Evolutionary conservation across 2,329 filamentous ascomycete genomes (phyloP).

Genomic region (Aspergillus hiratsukae): DNA sequence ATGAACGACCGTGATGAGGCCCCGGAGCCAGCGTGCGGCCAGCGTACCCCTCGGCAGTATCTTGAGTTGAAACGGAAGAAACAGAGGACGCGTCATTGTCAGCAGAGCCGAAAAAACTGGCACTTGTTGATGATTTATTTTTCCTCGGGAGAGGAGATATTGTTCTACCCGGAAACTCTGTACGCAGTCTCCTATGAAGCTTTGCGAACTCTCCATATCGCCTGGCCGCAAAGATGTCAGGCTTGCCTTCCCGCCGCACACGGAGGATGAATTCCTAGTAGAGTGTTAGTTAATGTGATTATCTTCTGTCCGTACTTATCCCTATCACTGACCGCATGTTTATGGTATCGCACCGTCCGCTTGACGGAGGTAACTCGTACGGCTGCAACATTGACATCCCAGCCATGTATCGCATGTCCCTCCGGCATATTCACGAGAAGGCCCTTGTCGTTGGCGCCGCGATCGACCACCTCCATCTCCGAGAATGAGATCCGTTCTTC

Average conservation of each 20-base stretch:
- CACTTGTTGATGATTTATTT: slow-evolving; percentile 74
- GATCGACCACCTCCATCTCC: slow-evolving; percentile 93
- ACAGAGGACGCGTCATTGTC: slow-evolving; percentile 74
- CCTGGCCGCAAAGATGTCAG: slow-evolving; percentile 74
- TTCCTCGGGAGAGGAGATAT: slow-evolving; percentile 83
- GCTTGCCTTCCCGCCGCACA: slow-evolving; percentile 70
- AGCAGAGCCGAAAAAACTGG: slow-evolving; percentile 53
- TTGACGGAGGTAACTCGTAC: slow-evolving; percentile 77
- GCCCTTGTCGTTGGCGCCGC: slow-evolving; percentile 85
- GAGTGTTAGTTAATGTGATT: slow-evolving; percentile 2
- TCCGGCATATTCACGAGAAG: slow-evolving; percentile 82
- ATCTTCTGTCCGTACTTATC: background rate
- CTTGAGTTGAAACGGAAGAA: slow-evolving; percentile 71
- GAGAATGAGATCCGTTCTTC: slow-evolving; percentile 96
- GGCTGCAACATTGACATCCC: slow-evolving; percentile 93
- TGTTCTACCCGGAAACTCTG: slow-evolving; percentile 86
- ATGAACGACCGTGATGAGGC: slow-evolving; percentile 21
- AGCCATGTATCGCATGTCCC: slow-evolving; percentile 87
- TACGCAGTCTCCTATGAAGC: slow-evolving; percentile 72
- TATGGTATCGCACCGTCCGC: slow-evolving; percentile 82
- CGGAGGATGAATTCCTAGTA: slow-evolving; percentile 82
- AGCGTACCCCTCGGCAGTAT: slow-evolving; percentile 40
- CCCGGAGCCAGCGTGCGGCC: slow-evolving; percentile 30
- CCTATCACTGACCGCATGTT: slow-evolving; percentile 67
- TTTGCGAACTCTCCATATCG: slow-evolving; percentile 84